Evolutionary conservation across 2,329 filamentous ascomycete species (phyloP), one percentile per base, ranked within the genome.

Genomic region (Fusarium sp.): DNA sequence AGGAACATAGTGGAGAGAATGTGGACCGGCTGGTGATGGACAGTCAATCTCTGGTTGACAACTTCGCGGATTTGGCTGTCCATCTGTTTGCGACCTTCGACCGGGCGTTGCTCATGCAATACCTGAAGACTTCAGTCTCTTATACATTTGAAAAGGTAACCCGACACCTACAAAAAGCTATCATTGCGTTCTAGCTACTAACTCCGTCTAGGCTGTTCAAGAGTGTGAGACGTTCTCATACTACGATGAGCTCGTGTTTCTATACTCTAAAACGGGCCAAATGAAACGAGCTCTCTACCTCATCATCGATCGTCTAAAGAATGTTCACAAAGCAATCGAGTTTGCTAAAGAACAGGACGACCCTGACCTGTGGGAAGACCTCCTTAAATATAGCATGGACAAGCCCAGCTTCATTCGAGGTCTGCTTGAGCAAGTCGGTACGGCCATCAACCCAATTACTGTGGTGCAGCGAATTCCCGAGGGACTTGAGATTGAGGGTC

Each of bases 381-480:
- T 99, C 13, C 89, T 99, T 11, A 91, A 96, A 76, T 98, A 98
- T 82, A 96, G 93, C 69, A 98, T 99, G 96, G 95, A 98, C 83
- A 98, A 98, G 80, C 96, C 96, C 2, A 90, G 90, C 45, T 99
- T 99, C 83, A 98, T 99, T 75, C 92, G 94, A 18, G 95, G 94
- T 0, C 86, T 99, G 7, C 89, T 99, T 1, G 94, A 98, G 78
- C 94, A 98, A 83, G 96, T 98, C 4, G 96, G 96, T 41, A 98
- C 95, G 2, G 91, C 94, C 4, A 96, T 99, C 78, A 92, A 98
- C 78, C 96, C 96, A 0, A 96, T 98, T 71, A 93, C 92, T 22
- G 89, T 99, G 7, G 94, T 99, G 11, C 89, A 93, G 20, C 90
- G 95, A 10, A 99, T 99, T 35, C 96, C 96, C 0, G 94, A 97